Evolutionary conservation across 768 basidiomycete species (phyloP).

Genomic region (Neoboletus brunneissimus): DNA sequence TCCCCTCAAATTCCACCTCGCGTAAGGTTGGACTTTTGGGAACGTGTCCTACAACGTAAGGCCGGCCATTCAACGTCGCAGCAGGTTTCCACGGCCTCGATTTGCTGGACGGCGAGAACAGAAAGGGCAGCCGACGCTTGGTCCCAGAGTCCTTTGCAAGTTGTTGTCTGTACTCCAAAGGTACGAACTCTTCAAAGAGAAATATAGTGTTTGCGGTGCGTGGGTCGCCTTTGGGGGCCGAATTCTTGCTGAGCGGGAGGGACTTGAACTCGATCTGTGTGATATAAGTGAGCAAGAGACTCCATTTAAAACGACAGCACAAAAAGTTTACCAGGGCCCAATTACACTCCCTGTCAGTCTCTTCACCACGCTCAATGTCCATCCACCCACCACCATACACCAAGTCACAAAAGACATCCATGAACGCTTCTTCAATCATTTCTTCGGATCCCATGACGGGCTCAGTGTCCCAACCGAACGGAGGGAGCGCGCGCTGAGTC

Average conservation of each 20-base stretch:
- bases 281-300: conserved; percentile 2
- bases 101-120: conserved; percentile 53
- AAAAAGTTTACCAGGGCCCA: conserved; percentile 77
- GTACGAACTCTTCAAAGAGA: conserved; percentile 93
- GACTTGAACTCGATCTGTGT: conserved; percentile 88
- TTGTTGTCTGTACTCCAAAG: conserved; percentile 79
- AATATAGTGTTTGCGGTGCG: conserved; percentile 71
- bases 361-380: conserved; percentile 70
- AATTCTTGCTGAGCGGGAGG: conserved; percentile 43
- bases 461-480: conserved; percentile 92
- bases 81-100: conserved; percentile 73
- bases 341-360: conserved; percentile 78
- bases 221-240: conserved; percentile 47
- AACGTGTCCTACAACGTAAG: conserved; percentile 63
- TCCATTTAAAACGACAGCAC: not conserved
- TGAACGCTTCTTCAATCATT: conserved; percentile 85
- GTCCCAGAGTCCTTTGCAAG: conserved; percentile 53
- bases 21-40: conserved; percentile 50
- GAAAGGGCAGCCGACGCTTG: conserved; percentile 64
- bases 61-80: conserved; percentile 75
- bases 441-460: conserved; percentile 76
- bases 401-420: conserved; percentile 83
- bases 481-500: conserved; percentile 63
- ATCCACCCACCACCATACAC: conserved; percentile 85
- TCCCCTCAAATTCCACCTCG: conserved; percentile 78